phyloP scores from a whole-genome alignment of 2,329 filamentous ascomycete species.

The Phaeosphaeria sp. region DNA sequence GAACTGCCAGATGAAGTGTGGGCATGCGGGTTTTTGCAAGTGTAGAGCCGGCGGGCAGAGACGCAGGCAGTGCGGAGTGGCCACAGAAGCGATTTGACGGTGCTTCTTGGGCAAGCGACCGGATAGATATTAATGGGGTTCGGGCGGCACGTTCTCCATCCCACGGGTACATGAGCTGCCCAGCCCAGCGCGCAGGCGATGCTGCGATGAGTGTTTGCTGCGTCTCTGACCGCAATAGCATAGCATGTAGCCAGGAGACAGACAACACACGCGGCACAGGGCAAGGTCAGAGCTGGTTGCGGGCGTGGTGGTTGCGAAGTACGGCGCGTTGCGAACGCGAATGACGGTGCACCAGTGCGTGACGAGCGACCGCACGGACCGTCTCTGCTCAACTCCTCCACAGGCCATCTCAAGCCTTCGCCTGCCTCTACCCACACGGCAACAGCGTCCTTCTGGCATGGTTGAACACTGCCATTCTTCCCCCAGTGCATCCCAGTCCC shows the following conservation, averaged over 20 bases:
- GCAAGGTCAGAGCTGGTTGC: neutral
- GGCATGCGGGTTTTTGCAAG: constrained; percentile 1
- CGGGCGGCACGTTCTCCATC: constrained; percentile 21
- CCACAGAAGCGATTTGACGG: constrained; percentile 10
- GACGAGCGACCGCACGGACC: neutral
- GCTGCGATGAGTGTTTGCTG: constrained; percentile 7
- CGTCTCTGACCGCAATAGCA: neutral
- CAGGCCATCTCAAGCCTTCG: constrained; percentile 19
- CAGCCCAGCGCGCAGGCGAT: constrained; percentile 25
- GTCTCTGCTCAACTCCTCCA: constrained; percentile 9
- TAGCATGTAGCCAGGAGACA: neutral
- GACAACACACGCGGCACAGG: neutral
- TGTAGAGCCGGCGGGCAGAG: constrained; percentile 7
- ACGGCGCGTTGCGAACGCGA: constrained; percentile 15
- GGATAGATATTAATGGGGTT: constrained; percentile 33
- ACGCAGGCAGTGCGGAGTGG: constrained; percentile 5
- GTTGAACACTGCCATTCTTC: constrained; percentile 27
- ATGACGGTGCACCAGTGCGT: constrained; percentile 7
- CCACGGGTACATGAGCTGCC: constrained; percentile 19
- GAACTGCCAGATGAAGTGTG: neutral
- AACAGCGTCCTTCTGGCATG: constrained; percentile 17
- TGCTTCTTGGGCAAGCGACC: constrained; percentile 20
- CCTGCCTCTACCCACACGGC: constrained; percentile 18
- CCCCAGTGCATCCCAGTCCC: constrained; percentile 18
- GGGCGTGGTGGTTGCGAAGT: neutral